Base-by-base conservation (phyloP, 73 alveolate genomes). In the Paramecium octaurelia region DNA sequence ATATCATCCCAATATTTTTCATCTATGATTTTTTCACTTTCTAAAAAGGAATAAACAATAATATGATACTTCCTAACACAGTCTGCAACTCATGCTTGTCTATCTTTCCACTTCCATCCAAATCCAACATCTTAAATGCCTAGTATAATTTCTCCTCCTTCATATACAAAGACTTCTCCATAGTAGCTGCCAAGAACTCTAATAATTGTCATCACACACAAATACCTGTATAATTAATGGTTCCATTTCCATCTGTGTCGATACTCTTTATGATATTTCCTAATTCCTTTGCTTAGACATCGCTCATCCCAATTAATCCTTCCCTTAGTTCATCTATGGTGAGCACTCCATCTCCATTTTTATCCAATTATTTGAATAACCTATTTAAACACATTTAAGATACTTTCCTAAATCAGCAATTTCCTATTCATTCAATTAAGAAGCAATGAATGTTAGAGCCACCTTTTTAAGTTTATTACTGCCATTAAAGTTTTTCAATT, bases 171-270 rank as follows among this genome's bases (percentile, higher is more conserved):
- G 90, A 58, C 23, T 93, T 92, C 60, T 93, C 96, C 94, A 93
- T 93, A 8, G 95, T 58, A 4, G 97, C 95, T 43, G 96, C 91
- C 34, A 94, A 35, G 73, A 94, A 94, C 69, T 94, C 97, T 54
- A n/a, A 16, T 7, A 54, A 18, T n/a, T 54, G 18, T 21, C 12
- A 9, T 14, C 6, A 9, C 4, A 23, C 24, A 1, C 11, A 40
- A 43, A 23, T 69, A 89, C 94, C 94, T 40, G 95, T 92, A 85
- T 75, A 94, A 43, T 94, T 87, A 6, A 94, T 94, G 11, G 57
- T 50, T 14, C 95, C 95, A 92, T 92, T 94, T 84, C 93, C 93
- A 94, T 94, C 97, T 36, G 92, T 87, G 50, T 93, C 96, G 21
- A 93, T 93, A 31, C 86, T 88, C 59, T 93, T 89, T 8, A 93